phyloP scores from a whole-genome alignment of 768 basidiomycete genomes.

The Lanmaoa rubissima region DNA sequence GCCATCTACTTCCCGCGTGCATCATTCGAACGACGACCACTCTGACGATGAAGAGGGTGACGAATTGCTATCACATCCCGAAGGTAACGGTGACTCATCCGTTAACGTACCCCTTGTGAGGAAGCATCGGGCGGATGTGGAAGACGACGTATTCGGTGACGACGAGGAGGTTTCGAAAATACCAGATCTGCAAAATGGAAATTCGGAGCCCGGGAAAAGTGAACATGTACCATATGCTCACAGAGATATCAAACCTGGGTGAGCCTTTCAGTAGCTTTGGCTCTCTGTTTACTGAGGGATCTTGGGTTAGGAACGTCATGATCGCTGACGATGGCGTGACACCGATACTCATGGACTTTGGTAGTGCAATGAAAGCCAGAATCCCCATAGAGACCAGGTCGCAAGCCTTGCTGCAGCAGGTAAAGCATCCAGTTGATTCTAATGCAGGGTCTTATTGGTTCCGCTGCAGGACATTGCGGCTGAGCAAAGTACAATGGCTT shows the following conservation, averaged over 20 bases:
- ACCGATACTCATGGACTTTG: slow-evolving; percentile 98
- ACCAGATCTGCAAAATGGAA: slow-evolving; percentile 40
- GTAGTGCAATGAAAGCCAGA: slow-evolving; percentile 84
- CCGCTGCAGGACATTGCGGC: slow-evolving; percentile 82
- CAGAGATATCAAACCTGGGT: slow-evolving; percentile 96
- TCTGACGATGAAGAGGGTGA: slow-evolving; percentile 62
- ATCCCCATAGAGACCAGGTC: slow-evolving; percentile 78
- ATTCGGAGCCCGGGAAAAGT: slow-evolving; percentile 35
- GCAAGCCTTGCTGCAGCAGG: slow-evolving; percentile 88
- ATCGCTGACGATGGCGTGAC: slow-evolving; percentile 81
- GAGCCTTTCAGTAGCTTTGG: slow-evolving; percentile 28
- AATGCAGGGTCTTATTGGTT: not conserved
- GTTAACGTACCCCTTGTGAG: slow-evolving; percentile 61
- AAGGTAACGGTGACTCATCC: slow-evolving; percentile 53
- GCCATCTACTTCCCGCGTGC: slow-evolving; percentile 23
- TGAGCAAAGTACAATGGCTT: slow-evolving; percentile 98
- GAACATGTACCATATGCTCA: slow-evolving; percentile 91
- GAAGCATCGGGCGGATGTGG: slow-evolving; percentile 47
- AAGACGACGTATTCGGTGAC: slow-evolving; percentile 72
- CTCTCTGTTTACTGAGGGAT: slow-evolving; percentile 4
- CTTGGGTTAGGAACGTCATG: slow-evolving; percentile 81
- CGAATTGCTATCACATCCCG: slow-evolving; percentile 71
- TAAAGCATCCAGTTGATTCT: slow-evolving; percentile 28
- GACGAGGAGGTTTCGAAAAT: slow-evolving; percentile 53
- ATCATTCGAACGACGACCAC: slow-evolving; percentile 27